phyloP scores from a whole-genome alignment of 106 monocot genomes.

The Alisma plantagoaquatica region DNA sequence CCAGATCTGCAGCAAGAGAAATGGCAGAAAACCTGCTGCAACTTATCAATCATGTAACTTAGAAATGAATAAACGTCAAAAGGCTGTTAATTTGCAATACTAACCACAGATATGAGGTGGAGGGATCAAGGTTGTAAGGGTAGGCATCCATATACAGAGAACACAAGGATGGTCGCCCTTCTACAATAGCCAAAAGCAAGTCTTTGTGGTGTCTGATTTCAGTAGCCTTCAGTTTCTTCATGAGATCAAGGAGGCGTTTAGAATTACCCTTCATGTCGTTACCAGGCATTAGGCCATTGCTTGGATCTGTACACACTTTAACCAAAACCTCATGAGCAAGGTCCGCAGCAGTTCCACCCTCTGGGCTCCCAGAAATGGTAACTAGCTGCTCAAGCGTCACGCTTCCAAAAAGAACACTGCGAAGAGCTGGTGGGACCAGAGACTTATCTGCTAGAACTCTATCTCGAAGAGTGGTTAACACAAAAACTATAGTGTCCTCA shows the following conservation, averaged over 20 bases:
- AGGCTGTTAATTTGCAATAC: no score
- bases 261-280: constrained; percentile 64
- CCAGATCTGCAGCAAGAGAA: constrained; percentile 73
- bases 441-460: constrained; percentile 47
- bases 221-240: constrained; percentile 86
- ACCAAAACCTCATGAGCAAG: constrained; percentile 80
- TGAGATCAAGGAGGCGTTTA: constrained; percentile 65
- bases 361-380: constrained; percentile 55
- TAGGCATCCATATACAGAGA: constrained; percentile 71
- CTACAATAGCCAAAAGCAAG: constrained; percentile 64
- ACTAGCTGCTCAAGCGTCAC: constrained; percentile 79
- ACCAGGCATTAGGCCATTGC: constrained; percentile 85
- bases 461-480: constrained; percentile 50
- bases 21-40: constrained; percentile 77
- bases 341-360: constrained; percentile 44
- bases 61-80: background rate
- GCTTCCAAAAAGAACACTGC: constrained; percentile 89
- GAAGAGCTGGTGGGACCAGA: constrained; percentile 51
- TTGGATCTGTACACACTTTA: constrained; percentile 79
- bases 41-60: constrained; percentile 15
- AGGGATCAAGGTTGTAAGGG: constrained; percentile 75
- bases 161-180: constrained; percentile 42
- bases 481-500: constrained; percentile 35
- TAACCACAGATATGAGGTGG: constrained; percentile 52
- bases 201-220: constrained; percentile 50